These are phyloP conservation scores for Wilhelminamyces savonicus DNA, from an alignment of 805 yeast species.

Conservation along the genomic window DNA sequence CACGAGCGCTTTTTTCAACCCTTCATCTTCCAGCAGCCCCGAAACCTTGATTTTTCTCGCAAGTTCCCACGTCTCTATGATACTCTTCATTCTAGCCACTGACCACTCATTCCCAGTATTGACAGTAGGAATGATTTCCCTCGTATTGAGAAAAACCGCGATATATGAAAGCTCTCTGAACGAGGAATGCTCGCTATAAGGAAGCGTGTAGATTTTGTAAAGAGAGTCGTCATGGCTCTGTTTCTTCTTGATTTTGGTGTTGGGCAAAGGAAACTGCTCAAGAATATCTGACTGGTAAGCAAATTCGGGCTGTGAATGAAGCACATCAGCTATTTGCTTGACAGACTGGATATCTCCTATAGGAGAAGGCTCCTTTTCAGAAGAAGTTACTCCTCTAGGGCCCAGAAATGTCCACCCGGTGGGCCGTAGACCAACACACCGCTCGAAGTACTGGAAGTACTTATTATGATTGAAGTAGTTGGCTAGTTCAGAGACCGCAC, in stretches of 20 bases:
- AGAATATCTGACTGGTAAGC: slow-evolving; percentile 23
- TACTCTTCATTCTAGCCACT: slow-evolving; percentile 23
- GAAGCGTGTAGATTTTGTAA: slow-evolving; percentile 54
- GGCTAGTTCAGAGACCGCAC: slow-evolving; percentile 39
- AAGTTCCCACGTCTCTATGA: slow-evolving; percentile 25
- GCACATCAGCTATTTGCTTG: slow-evolving; percentile 2
- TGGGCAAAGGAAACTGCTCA: slow-evolving; percentile 16
- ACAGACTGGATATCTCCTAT: too few species aligned
- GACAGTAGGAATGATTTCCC: slow-evolving; percentile 74
- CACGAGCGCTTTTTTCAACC: too few species aligned
- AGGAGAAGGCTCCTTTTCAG: slow-evolving; percentile 1
- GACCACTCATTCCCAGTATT: slow-evolving; percentile 27
- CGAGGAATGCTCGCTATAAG: slow-evolving; percentile 94
- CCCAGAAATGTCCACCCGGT: slow-evolving; percentile 79
- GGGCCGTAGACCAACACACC: slow-evolving; percentile 71
- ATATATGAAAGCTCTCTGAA: slow-evolving; percentile 72
- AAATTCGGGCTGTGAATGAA: slow-evolving; percentile 14
- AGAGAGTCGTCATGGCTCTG: slow-evolving; percentile 17
- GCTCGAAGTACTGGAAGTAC: slow-evolving; percentile 43
- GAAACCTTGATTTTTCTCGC: slow-evolving; percentile 8
- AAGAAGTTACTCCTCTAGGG: slow-evolving; percentile 6
- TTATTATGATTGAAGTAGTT: slow-evolving; percentile 43
- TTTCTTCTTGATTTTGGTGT: slow-evolving; percentile 6
- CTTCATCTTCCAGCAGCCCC: too few species aligned
- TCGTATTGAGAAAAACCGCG: slow-evolving; percentile 44